Conservation (phyloP, 2,329 filamentous ascomycete species). For the Penicillium sp. region DNA sequence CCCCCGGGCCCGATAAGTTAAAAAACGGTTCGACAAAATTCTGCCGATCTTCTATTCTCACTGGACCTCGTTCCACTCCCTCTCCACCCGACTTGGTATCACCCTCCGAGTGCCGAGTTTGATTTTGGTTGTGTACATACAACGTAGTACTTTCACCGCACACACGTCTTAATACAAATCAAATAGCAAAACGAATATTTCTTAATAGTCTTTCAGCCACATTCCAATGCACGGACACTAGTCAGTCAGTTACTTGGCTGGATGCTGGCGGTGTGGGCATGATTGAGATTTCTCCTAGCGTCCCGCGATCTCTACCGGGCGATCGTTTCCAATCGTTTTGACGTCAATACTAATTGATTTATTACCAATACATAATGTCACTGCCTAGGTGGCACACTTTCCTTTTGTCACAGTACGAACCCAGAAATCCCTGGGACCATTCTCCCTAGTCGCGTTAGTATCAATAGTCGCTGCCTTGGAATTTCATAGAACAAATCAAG, state of each 20-base stretch:
- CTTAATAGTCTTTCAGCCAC: background rate
- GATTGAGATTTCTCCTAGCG: slow-evolving; percentile 8
- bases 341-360: background rate
- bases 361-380: no score
- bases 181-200: background rate
- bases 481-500: background rate
- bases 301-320: background rate
- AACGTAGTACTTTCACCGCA: background rate
- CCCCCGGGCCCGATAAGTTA: slow-evolving; percentile 11
- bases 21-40: slow-evolving; percentile 16
- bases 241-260: background rate
- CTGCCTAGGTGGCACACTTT: background rate
- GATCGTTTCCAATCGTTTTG: background rate
- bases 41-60: slow-evolving; percentile 7
- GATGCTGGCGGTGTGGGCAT: slow-evolving; percentile 7
- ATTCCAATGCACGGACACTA: slow-evolving; percentile 6
- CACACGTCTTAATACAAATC: background rate
- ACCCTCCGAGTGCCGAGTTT: background rate
- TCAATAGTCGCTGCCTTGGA: background rate
- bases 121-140: background rate
- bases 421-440: background rate
- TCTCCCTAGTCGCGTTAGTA: background rate
- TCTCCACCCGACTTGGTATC: slow-evolving; percentile 1
- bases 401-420: background rate
- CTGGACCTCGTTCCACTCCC: slow-evolving; percentile 7